Percentiles rank a stretch among this genome's conserved stretches.
Evolutionary conservation across 768 basidiomycete species (phyloP).

Genomic region (Tephrocybe rancida): DNA sequence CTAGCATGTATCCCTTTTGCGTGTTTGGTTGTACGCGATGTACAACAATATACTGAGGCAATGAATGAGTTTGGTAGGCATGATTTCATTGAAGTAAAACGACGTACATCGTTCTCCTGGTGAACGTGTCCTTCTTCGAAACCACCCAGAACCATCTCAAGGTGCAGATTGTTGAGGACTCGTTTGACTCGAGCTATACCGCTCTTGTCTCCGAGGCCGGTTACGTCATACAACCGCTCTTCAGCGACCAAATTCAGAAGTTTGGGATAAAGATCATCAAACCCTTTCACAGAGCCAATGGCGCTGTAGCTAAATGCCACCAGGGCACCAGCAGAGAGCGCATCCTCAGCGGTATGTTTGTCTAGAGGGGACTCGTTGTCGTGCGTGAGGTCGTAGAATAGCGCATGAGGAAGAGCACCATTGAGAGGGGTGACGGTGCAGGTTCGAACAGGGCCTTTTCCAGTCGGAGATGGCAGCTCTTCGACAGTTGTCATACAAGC

Average conservation of each 20-base stretch:
- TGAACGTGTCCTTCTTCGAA: constrained; percentile 95
- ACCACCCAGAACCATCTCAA: constrained; percentile 88
- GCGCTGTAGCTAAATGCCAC: constrained; percentile 89
- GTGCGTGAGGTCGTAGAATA: constrained; percentile 95
- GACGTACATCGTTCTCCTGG: constrained; percentile 90
- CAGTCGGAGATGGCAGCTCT: constrained; percentile 80
- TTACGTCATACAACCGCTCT: constrained; percentile 75
- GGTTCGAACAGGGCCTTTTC: constrained; percentile 75
- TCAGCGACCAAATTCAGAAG: constrained; percentile 89
- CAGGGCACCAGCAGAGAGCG: constrained; percentile 92
- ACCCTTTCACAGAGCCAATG: constrained; percentile 93
- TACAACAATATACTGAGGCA: constrained; percentile 89
- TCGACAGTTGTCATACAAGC: constrained; percentile 79
- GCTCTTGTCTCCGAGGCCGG: constrained; percentile 54
- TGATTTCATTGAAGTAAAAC: neutral
- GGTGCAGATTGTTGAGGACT: constrained; percentile 82
- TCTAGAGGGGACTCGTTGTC: constrained; percentile 93
- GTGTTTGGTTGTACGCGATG: constrained; percentile 90
- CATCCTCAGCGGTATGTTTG: constrained; percentile 93
- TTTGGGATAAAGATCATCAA: constrained; percentile 96
- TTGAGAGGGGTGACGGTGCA: constrained; percentile 79
- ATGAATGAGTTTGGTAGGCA: neutral
- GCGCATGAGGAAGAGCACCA: constrained; percentile 89
- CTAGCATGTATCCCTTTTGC: constrained; percentile 89
- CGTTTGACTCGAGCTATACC: constrained; percentile 65